Evolutionary conservation across 2,329 filamentous ascomycete species (phyloP).

Genomic region (Whalleya microplaca): DNA sequence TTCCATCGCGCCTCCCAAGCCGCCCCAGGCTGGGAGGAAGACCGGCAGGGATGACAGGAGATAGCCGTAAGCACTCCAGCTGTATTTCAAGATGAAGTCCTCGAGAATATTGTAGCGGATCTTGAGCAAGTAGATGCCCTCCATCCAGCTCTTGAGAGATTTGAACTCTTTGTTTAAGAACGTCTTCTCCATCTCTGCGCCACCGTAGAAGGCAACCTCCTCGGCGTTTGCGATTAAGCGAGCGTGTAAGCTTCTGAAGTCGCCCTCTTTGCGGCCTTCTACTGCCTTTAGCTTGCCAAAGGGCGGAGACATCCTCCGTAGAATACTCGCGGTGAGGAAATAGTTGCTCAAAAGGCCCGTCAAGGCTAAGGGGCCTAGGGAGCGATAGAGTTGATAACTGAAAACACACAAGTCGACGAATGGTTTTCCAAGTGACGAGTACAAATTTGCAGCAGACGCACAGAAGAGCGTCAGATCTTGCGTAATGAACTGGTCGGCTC

Average conservation of each 20-base stretch:
- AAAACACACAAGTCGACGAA: slow-evolving; percentile 97
- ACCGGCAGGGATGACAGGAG: slow-evolving; percentile 90
- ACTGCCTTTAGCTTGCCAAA: slow-evolving; percentile 97
- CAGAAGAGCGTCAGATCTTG: slow-evolving; percentile 97
- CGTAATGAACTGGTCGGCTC: slow-evolving; percentile 95
- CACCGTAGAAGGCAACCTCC: slow-evolving; percentile 96
- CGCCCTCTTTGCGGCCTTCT: slow-evolving; percentile 91
- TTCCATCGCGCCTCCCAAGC: slow-evolving; percentile 74
- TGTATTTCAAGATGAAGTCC: slow-evolving; percentile 97
- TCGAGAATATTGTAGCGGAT: slow-evolving; percentile 99
- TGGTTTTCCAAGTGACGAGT: slow-evolving; percentile 96
- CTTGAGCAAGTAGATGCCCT: slow-evolving; percentile 95
- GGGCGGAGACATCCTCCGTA: slow-evolving; percentile 86
- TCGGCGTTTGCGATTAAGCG: slow-evolving; percentile 95
- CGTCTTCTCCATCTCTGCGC: slow-evolving; percentile 90
- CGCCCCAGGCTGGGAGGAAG: slow-evolving; percentile 93
- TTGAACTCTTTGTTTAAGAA: slow-evolving; percentile 92
- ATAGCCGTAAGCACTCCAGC: slow-evolving; percentile 98
- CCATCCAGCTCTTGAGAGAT: slow-evolving; percentile 95
- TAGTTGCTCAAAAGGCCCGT: slow-evolving; percentile 90
- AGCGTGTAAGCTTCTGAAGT: slow-evolving; percentile 89
- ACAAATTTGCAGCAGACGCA: slow-evolving; percentile 85
- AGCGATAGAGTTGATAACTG: slow-evolving; percentile 95
- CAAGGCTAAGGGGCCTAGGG: slow-evolving; percentile 84
- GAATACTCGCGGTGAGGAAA: slow-evolving; percentile 87